Base-by-base conservation (phyloP, 192 early-diverging fungal genomes). In the Backusella tuberculispora region DNA sequence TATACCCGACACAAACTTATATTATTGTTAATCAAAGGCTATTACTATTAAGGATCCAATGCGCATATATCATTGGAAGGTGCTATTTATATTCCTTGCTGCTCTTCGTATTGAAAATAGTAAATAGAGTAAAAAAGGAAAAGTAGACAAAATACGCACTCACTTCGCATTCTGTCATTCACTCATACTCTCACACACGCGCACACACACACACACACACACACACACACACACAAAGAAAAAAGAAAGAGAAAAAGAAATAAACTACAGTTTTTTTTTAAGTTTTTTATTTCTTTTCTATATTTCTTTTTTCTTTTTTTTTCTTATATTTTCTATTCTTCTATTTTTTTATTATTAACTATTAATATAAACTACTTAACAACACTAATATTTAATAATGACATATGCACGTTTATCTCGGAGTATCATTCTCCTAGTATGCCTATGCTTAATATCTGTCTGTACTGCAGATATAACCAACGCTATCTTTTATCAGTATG, bases 401-500 rank as follows among this genome's bases (percentile, higher is more conserved):
- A 60, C 53, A 60, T 12, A 60, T 60, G 53, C 53, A 60, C 26
- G 53, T 26, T 60, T 24, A 60, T 60, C 53, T 60, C 53, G 53
- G 53, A 60, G 53, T 60, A 60, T 60, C 53, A 60, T 60, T 60
- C 53, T 60, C 21, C 53, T 60, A 60, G 12, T 60, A 60, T 60
- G 53, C 21, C 24, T 60, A 60, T 60, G 53, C 53, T 60, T 60
- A 60, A 60, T 60, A 60, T 26, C 53, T 1, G 9, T 60, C 9
- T 60, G 53, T 19, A 60, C 21, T 60, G 53, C 53, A 60, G 53
- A 60, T 29, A 24, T 34, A 24, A 21, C 40, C 24, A 70, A 70
- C 46, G 43, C 45, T 15, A 47, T 45, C 14, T 47, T 70, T 5
- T 70, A 45, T 42, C 68, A 70, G 14, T 45, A 70, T 5, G 21